phyloP scores from a whole-genome alignment of 148 eudicot genomes.

The Vaccinium macrocarpon region DNA sequence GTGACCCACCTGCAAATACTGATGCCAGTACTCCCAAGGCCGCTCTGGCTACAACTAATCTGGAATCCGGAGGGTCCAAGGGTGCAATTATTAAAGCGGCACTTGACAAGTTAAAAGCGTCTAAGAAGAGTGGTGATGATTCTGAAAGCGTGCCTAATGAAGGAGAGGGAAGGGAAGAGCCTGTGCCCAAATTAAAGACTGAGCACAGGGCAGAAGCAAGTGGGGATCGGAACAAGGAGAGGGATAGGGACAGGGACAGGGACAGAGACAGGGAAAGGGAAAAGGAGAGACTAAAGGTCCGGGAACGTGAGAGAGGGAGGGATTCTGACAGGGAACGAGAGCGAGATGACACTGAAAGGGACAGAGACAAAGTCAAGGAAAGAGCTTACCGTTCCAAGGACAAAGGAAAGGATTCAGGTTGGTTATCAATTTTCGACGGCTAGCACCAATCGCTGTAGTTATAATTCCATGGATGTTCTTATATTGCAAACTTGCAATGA shows the following conservation, averaged over 20 bases:
- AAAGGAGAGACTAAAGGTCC: slow-evolving; percentile 44
- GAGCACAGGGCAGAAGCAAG: slow-evolving; percentile 54
- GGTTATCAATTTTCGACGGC: slow-evolving; percentile 4
- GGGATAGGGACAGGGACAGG: slow-evolving; percentile 58
- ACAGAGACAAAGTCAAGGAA: slow-evolving; percentile 61
- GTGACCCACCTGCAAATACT: slow-evolving; percentile 40
- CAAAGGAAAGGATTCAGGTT: slow-evolving; percentile 66
- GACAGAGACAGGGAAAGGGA: slow-evolving; percentile 62
- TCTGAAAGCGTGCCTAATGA: slow-evolving; percentile 35
- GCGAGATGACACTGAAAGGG: slow-evolving; percentile 64
- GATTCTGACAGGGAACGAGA: slow-evolving; percentile 84
- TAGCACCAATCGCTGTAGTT: background rate
- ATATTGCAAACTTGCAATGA: background rate
- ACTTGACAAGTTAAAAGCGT: slow-evolving; percentile 57
- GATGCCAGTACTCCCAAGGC: slow-evolving; percentile 42
- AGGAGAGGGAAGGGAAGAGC: slow-evolving; percentile 56
- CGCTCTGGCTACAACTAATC: slow-evolving; percentile 27
- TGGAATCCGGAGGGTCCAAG: slow-evolving; percentile 50
- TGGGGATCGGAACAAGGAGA: slow-evolving; percentile 58
- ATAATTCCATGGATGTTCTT: background rate
- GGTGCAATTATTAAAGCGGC: slow-evolving; percentile 48
- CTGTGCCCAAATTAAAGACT: slow-evolving; percentile 33
- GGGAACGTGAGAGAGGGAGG: slow-evolving; percentile 74
- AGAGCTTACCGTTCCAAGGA: slow-evolving; percentile 66
- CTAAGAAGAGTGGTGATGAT: slow-evolving; percentile 69